phyloP scores from a whole-genome alignment of 2,329 filamentous ascomycete genomes.

The Dactylonectria macrodidyma region DNA sequence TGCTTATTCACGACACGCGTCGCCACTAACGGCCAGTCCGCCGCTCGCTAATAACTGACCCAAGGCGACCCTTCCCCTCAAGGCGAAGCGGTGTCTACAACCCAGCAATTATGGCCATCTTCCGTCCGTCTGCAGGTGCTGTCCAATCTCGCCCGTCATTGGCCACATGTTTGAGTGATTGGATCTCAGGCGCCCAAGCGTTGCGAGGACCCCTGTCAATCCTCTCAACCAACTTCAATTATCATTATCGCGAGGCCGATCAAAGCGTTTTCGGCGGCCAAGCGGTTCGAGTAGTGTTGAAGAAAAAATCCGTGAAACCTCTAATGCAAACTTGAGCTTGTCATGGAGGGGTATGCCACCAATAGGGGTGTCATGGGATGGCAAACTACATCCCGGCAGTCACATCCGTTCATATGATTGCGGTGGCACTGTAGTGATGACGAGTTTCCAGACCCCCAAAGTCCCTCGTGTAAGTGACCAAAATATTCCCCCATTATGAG shows the following conservation, averaged over 20 bases:
- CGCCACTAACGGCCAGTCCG: constrained; percentile 33
- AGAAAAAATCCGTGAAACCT: constrained; percentile 4
- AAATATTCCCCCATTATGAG: not conserved
- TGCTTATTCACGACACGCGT: constrained; percentile 36
- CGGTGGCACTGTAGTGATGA: not conserved
- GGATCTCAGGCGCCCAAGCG: constrained; percentile 13
- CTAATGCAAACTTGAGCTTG: constrained; percentile 5
- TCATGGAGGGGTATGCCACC: constrained; percentile 5
- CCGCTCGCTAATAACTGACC: not conserved
- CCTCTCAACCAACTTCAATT: not conserved
- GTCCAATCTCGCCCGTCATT: constrained; percentile 21
- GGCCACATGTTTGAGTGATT: constrained; percentile 34
- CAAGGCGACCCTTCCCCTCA: not conserved
- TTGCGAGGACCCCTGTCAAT: constrained; percentile 7
- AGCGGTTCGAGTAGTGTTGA: not conserved
- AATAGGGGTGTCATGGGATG: constrained; percentile 17
- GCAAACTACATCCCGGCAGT: not conserved
- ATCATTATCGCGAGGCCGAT: constrained; percentile 5
- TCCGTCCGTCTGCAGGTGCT: constrained; percentile 1
- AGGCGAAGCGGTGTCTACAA: not conserved
- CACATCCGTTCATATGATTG: not conserved
- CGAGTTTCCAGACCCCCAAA: not conserved
- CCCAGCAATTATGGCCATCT: constrained; percentile 9
- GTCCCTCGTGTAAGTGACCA: constrained; percentile 11
- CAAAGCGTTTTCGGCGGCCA: constrained; percentile 21